These are phyloP conservation scores for Coniochaeta sp. DNA, from an alignment of 2,329 filamentous ascomycete genomes.

Conservation along the genomic window DNA sequence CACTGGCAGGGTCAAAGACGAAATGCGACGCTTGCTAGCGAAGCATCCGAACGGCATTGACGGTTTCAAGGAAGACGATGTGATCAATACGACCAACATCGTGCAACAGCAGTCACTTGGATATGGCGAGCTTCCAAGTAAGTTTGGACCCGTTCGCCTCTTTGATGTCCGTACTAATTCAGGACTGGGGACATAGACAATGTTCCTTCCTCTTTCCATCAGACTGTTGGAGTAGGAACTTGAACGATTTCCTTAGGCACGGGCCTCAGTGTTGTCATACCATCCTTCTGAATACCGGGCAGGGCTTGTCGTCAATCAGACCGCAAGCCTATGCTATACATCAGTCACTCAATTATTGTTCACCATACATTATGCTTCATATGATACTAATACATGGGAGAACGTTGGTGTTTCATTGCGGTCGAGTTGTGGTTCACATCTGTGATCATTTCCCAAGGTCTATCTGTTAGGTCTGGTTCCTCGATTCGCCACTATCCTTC, in stretches of 20 bases:
- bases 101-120: neutral
- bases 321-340: too few species aligned
- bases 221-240: too few species aligned
- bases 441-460: neutral
- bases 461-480: neutral
- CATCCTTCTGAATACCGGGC: too few species aligned
- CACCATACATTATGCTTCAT: too few species aligned
- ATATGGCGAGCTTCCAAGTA: neutral
- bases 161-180: conserved; percentile 6
- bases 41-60: conserved; percentile 1
- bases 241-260: too few species aligned
- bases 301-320: too few species aligned
- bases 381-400: too few species aligned
- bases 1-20: neutral
- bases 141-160: neutral
- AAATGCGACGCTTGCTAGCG: neutral
- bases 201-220: neutral
- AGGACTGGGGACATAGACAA: neutral
- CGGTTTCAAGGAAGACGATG: neutral
- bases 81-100: neutral
- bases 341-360: too few species aligned
- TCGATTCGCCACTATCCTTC: neutral
- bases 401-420: neutral
- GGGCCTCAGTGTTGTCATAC: too few species aligned
- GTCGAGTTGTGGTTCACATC: neutral